These are phyloP conservation scores for Linnemannia schmuckeri DNA, from an alignment of 192 early-diverging fungal species.

Conservation along the genomic window DNA sequence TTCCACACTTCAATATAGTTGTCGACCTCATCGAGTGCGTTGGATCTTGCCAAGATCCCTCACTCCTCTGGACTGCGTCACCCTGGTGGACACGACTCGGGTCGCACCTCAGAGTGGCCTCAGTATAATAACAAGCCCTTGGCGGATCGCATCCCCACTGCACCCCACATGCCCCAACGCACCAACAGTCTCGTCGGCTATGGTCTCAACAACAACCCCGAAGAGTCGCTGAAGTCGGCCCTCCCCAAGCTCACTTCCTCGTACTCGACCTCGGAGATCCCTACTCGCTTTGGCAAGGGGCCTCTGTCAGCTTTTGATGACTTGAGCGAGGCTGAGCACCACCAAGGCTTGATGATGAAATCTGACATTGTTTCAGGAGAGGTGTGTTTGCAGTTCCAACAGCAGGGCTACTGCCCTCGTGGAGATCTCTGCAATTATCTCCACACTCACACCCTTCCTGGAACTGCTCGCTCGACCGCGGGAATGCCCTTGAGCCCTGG, in stretches of 20 bases:
- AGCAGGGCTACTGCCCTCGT: constrained; percentile 60
- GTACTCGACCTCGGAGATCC: constrained; percentile 61
- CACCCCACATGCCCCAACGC: constrained; percentile 40
- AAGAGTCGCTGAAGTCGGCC: constrained; percentile 44
- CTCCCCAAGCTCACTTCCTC: constrained; percentile 60
- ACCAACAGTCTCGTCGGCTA: constrained; percentile 54
- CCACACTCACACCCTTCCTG: constrained; percentile 50
- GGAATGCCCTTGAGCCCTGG: constrained; percentile 33
- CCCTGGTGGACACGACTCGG: constrained; percentile 59
- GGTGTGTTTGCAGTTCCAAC: constrained; percentile 58
- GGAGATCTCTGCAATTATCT: constrained; percentile 69
- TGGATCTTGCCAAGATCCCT: constrained; percentile 59
- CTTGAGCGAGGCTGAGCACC: constrained; percentile 25
- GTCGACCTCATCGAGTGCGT: constrained; percentile 55
- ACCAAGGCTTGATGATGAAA: constrained; percentile 29
- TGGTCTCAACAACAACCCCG: constrained; percentile 34
- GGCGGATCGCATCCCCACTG: constrained; percentile 29
- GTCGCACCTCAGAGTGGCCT: constrained; percentile 60
- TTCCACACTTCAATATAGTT: constrained; percentile 41
- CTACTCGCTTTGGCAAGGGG: constrained; percentile 43
- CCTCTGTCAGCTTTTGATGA: constrained; percentile 46
- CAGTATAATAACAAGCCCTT: constrained; percentile 56
- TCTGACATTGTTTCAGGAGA: constrained; percentile 35
- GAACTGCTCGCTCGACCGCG: constrained; percentile 34
- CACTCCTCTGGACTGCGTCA: constrained; percentile 57